A percentile compares a stretch with the other conserved stretches of the same genome.
These are phyloP conservation scores for Bipolaris oryzae DNA, from an alignment of 2,329 filamentous ascomycete genomes.

Conservation along the genomic window DNA sequence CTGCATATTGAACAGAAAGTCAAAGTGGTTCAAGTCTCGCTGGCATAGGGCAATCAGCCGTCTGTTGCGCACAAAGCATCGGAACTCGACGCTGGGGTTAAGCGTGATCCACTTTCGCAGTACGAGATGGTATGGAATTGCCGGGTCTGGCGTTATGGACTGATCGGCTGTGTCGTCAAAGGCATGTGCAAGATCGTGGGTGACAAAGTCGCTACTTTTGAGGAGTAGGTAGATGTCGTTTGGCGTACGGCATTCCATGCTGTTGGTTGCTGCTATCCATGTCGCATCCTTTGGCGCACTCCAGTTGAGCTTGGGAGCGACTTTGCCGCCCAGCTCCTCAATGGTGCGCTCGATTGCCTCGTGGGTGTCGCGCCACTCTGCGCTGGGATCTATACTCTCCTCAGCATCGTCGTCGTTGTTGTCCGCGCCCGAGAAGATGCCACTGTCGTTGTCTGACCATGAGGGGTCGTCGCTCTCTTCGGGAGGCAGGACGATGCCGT, in stretches of 20 bases:
- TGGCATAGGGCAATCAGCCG: conserved; percentile 83
- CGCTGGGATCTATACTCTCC: conserved; percentile 65
- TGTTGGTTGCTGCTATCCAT: conserved; percentile 88
- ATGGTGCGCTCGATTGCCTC: conserved; percentile 77
- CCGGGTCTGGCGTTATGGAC: conserved; percentile 24
- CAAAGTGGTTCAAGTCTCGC: conserved; percentile 87
- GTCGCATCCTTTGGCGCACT: conserved; percentile 94
- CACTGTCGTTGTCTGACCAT: conserved; percentile 59
- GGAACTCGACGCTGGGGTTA: conserved; percentile 90
- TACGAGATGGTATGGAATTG: conserved; percentile 78
- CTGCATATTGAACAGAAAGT: conserved; percentile 75
- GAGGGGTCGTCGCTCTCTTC: conserved; percentile 59
- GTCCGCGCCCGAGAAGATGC: conserved; percentile 56
- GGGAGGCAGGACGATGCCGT: conserved; percentile 87
- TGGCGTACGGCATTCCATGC: conserved; percentile 83
- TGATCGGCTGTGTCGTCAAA: conserved; percentile 72
- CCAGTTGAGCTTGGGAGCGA: conserved; percentile 96
- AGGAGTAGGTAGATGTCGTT: conserved; percentile 94
- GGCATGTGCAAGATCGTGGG: conserved; percentile 90
- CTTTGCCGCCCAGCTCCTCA: conserved; percentile 78
- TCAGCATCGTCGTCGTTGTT: conserved; percentile 59
- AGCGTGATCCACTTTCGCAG: conserved; percentile 86
- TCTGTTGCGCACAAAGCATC: conserved; percentile 88
- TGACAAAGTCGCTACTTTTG: conserved; percentile 93
- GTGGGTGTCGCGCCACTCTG: conserved; percentile 73